Evolutionary conservation across 495 filamentous ascomycete species (phyloP).

Genomic region (Chaetomium fimeti): DNA sequence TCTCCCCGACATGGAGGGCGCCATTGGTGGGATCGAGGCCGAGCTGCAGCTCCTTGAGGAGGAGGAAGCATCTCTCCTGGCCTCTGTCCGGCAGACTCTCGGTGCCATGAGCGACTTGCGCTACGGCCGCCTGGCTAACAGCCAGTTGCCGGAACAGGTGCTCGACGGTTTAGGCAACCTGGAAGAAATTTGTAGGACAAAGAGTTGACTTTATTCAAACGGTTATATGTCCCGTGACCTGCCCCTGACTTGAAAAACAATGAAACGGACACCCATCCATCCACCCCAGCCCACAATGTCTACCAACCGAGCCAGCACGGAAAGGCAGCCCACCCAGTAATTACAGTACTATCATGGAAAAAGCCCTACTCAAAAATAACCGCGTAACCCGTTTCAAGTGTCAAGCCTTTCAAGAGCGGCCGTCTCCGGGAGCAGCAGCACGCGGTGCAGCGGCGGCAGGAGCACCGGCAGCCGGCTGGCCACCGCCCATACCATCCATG

Average conservation of each 20-base stretch:
- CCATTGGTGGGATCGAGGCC: conserved; percentile 61
- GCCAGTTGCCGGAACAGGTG: conserved; percentile 58
- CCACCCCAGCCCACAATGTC: not conserved
- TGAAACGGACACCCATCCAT: conserved; percentile 9
- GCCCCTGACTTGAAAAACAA: not conserved
- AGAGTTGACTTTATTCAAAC: conserved; percentile 34
- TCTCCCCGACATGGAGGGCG: conserved; percentile 64
- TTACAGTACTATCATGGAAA: conserved; percentile 22
- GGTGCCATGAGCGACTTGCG: conserved; percentile 77
- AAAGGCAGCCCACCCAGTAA: conserved; percentile 5
- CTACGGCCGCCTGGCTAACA: conserved; percentile 70
- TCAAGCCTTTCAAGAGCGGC: conserved; percentile 23
- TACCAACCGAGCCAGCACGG: conserved; percentile 9
- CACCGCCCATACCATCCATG: conserved; percentile 20
- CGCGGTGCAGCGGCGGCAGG: conserved; percentile 30
- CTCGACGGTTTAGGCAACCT: conserved; percentile 62
- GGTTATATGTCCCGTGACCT: not conserved
- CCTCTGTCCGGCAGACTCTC: conserved; percentile 60
- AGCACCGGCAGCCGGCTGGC: conserved; percentile 17
- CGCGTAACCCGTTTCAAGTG: not conserved
- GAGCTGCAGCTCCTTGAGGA: conserved; percentile 63
- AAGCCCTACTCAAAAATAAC: not conserved
- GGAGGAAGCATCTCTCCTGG: conserved; percentile 60
- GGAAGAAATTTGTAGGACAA: conserved; percentile 59
- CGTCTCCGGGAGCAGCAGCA: conserved; percentile 27